These are phyloP conservation scores for Diospyros kaki DNA, from an alignment of 148 eudicot species.

Conservation along the genomic window DNA sequence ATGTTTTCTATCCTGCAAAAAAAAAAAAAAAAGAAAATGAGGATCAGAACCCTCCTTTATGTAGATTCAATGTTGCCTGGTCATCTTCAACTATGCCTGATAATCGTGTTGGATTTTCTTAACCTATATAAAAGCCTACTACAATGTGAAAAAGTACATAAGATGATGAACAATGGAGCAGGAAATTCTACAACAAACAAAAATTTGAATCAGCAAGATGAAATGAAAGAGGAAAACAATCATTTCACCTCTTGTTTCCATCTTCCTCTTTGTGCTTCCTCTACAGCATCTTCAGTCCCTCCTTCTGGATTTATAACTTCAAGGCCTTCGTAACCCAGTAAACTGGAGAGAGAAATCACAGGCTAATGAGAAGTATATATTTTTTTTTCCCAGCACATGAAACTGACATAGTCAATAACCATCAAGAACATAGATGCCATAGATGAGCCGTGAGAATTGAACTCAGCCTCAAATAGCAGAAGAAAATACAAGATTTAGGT, in stretches of 20 bases:
- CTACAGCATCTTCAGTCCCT: constrained; percentile 86
- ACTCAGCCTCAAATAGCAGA: background rate
- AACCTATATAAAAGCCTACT: too few relatives aligned
- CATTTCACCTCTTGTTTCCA: constrained; percentile 81
- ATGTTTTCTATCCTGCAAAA: background rate
- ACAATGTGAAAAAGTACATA: too few relatives aligned
- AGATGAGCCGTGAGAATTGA: background rate
- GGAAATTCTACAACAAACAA: too few relatives aligned
- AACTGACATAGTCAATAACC: background rate
- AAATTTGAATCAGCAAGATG: background rate
- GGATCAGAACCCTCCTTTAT: background rate
- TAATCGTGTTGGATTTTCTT: too few relatives aligned
- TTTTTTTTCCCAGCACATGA: background rate
- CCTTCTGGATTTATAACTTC: constrained; percentile 97
- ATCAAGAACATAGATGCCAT: background rate
- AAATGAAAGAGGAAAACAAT: background rate
- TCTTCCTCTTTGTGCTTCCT: constrained; percentile 91
- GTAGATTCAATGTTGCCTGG: background rate
- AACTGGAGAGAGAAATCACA: constrained; percentile 21
- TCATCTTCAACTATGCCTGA: background rate
- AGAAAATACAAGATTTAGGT: background rate
- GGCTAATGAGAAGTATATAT: background rate
- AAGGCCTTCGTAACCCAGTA: constrained; percentile 81
- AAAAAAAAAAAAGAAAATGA: background rate
- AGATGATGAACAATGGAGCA: too few relatives aligned